Base-by-base conservation (phyloP, 805 yeast genomes). In the Candida andamanensis region DNA sequence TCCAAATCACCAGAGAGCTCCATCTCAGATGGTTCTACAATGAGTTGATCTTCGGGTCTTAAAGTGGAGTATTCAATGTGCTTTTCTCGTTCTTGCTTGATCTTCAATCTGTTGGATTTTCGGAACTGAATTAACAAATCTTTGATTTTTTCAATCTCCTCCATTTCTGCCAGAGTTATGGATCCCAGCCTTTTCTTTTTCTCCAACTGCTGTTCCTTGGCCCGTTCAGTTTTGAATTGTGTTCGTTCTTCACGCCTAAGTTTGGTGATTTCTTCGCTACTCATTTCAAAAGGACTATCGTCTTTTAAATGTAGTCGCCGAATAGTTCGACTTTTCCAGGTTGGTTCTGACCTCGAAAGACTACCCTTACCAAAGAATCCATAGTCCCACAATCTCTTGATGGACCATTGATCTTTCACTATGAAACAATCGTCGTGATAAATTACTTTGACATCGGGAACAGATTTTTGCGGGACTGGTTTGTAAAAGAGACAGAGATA, bases 281-380 rank as follows among this genome's bases (percentile, higher is more conserved):
- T 31, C 16, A 36, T 21, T 20, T 28, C 39, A 21, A 36, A 35
- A 5, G 20, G 26, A 3, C 14, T 27, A 24, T 20, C 19, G 4
- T 33, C 36, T 16, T 54, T 69, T 23, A 74, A 48, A 10, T 72
- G 69, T 16, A 83, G 57, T 25, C 85, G 55, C 28, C 78, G 64
- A 22, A 35, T 56, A 1, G 85, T 76, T 33, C 97, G 67, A n/a
- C 63, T 65, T 27, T 52, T 56, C 97, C 97, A 92, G 0, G 95
- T 76, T 0, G 98, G 95, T 50, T 92, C 97, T 36, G 95, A 82
- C 41, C 98, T 67, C 21, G 95, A 84, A 27, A 87, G 60, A 2
- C 75, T 73, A 2, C 97, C 98, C 49, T 90, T 92, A 5, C 98
- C 98, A 51, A 86, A 92, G 50, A 87, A 92, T 1, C 98, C 98